phyloP scores from a whole-genome alignment of 805 yeast genomes.

The Yamadazyma sp. region DNA sequence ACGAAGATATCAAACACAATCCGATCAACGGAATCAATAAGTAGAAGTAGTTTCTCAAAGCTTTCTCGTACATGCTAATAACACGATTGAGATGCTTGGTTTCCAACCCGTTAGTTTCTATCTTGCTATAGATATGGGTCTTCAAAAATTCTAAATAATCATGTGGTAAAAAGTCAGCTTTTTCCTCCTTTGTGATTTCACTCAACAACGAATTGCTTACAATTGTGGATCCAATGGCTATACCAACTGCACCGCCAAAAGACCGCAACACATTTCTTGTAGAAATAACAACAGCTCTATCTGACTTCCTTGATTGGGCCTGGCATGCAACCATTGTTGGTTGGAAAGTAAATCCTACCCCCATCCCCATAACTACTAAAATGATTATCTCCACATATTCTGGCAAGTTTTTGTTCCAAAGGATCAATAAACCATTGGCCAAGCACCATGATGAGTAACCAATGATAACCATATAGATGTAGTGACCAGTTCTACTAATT shows the following conservation, averaged over 20 bases:
- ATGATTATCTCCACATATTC: constrained; percentile 30
- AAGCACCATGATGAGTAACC: constrained; percentile 47
- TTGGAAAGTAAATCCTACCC: constrained; percentile 54
- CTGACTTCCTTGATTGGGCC: constrained; percentile 50
- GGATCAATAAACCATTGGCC: constrained; percentile 40
- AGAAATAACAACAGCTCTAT: constrained; percentile 59
- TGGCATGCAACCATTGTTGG: constrained; percentile 59
- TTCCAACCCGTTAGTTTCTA: constrained; percentile 21
- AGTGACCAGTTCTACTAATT: constrained; percentile 45
- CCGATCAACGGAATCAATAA: constrained; percentile 36
- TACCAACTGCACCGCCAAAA: constrained; percentile 62
- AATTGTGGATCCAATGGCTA: constrained; percentile 46
- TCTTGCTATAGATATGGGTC: constrained; percentile 23
- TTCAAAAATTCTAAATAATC: constrained; percentile 24
- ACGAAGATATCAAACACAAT: constrained; percentile 29
- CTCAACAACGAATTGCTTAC: constrained; percentile 34
- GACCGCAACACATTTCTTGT: constrained; percentile 57
- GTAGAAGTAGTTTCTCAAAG: constrained; percentile 35
- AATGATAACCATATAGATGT: constrained; percentile 37
- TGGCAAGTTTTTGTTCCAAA: constrained; percentile 29
- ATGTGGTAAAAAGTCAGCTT: constrained; percentile 10
- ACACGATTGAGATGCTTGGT: constrained; percentile 22
- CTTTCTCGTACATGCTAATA: constrained; percentile 29
- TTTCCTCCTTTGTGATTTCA: constrained; percentile 16
- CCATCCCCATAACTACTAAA: constrained; percentile 28